These are phyloP conservation scores for Euclidium syriacum DNA, from an alignment of 345 rosid genomes.

Conservation along the genomic window DNA sequence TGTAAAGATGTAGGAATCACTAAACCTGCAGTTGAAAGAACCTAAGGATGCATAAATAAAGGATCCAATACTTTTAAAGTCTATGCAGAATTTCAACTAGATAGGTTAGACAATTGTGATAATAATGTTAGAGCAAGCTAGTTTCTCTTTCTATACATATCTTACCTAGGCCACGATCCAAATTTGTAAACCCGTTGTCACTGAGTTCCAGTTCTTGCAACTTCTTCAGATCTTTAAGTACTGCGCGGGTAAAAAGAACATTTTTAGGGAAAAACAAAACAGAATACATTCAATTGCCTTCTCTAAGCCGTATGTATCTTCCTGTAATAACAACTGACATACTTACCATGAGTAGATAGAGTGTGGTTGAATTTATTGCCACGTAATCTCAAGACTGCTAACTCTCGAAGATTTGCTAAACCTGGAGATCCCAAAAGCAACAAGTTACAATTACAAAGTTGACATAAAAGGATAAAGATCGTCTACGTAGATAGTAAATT, in stretches of 20 bases:
- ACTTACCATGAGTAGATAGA: conserved; percentile 10
- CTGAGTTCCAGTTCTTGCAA: conserved; percentile 20
- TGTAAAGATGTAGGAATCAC: conserved; percentile 15
- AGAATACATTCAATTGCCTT: not conserved
- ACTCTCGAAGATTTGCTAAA: conserved; percentile 12
- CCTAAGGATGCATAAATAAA: not conserved
- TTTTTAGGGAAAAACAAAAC: not conserved
- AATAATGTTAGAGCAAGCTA: no score
- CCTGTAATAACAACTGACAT: not conserved
- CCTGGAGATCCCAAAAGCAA: not conserved
- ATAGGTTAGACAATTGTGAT: not conserved
- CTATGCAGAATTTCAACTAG: not conserved
- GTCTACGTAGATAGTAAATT: not conserved
- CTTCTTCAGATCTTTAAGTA: conserved; percentile 7
- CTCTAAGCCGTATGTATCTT: not conserved
- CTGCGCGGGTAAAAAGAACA: not conserved
- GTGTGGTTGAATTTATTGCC: conserved; percentile 11
- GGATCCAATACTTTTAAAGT: no score
- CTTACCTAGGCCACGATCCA: conserved; percentile 7
- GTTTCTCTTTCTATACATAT: not conserved
- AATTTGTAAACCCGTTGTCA: not conserved
- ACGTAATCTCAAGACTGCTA: not conserved
- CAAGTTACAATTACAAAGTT: not conserved
- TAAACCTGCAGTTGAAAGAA: conserved; percentile 19
- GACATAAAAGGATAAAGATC: not conserved